Conservation (phyloP, 345 rosid species). For the Turritis glabra region DNA sequence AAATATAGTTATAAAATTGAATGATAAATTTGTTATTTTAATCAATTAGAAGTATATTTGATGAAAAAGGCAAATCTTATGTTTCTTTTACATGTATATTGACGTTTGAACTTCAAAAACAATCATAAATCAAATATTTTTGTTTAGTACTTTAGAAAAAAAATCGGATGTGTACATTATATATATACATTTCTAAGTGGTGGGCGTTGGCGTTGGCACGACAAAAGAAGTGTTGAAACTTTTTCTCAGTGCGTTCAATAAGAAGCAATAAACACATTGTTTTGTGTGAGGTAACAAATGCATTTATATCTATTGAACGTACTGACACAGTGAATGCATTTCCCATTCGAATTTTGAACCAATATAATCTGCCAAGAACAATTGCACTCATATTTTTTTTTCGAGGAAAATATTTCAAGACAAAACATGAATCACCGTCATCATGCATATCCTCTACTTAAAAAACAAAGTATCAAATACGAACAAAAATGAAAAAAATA, state of each 20-base stretch:
- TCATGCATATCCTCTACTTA: not conserved
- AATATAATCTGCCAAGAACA: not conserved
- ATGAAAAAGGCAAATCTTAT: not conserved
- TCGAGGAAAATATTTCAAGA: not conserved
- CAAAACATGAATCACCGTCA: not conserved
- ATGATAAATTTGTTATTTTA: not conserved
- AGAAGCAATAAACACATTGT: conserved; percentile 22
- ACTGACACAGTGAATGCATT: conserved; percentile 19
- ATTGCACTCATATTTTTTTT: not conserved
- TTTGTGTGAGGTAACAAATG: conserved; percentile 21
- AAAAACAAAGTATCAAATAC: not conserved
- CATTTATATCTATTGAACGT: conserved; percentile 16
- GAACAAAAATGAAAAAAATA: not conserved
- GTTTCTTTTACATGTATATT: not conserved
- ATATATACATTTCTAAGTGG: not conserved
- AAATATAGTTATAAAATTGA: not conserved
- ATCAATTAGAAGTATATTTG: not conserved
- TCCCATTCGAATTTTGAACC: conserved; percentile 1
- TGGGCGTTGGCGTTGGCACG: conserved; percentile 2
- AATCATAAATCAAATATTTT: not conserved
- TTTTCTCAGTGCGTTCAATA: conserved; percentile 14
- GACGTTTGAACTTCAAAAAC: not conserved
- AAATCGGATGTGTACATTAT: not conserved
- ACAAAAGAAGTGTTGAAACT: not conserved
- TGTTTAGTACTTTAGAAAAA: not conserved